Conservation (phyloP, 352 stramenopile genomes). For the Globisporangium paddicum region DNA sequence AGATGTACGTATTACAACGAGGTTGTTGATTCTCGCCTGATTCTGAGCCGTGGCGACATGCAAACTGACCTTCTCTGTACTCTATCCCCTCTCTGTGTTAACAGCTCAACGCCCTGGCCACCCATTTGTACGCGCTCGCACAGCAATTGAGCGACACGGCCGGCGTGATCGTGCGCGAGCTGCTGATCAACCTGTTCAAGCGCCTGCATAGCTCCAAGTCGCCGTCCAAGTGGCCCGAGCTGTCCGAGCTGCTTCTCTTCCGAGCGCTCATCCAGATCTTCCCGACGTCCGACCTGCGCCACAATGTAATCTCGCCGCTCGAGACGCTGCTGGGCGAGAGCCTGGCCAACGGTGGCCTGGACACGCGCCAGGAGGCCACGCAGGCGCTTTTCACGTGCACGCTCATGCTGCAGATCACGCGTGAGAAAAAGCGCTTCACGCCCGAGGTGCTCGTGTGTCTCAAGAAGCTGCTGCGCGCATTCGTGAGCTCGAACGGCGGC, state of each 20-base stretch:
- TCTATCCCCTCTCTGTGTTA: not conserved
- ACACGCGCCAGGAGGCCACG: conserved; percentile 67
- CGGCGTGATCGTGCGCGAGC: conserved; percentile 82
- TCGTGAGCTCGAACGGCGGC: conserved; percentile 20
- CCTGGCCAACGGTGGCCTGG: conserved; percentile 73
- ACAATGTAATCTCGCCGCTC: conserved; percentile 92
- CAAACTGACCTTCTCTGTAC: not conserved
- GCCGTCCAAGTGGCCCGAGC: conserved; percentile 79
- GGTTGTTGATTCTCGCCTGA: not conserved
- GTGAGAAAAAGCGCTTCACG: conserved; percentile 88
- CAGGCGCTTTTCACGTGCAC: conserved; percentile 77
- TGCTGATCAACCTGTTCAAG: conserved; percentile 90
- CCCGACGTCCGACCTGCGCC: conserved; percentile 91
- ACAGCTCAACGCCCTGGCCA: conserved; percentile 81
- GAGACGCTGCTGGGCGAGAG: conserved; percentile 91
- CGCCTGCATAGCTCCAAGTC: conserved; percentile 80
- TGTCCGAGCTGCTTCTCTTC: conserved; percentile 90
- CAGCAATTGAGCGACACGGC: conserved; percentile 90
- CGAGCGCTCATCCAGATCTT: conserved; percentile 89
- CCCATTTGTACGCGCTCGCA: conserved; percentile 84
- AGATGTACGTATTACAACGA: conserved; percentile 31
- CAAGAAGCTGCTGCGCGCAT: conserved; percentile 45
- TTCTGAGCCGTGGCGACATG: not conserved
- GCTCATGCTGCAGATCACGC: conserved; percentile 66
- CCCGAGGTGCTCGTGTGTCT: conserved; percentile 78